phyloP scores from a whole-genome alignment of 257 asterid genomes.

The Nicotiana otophora region DNA sequence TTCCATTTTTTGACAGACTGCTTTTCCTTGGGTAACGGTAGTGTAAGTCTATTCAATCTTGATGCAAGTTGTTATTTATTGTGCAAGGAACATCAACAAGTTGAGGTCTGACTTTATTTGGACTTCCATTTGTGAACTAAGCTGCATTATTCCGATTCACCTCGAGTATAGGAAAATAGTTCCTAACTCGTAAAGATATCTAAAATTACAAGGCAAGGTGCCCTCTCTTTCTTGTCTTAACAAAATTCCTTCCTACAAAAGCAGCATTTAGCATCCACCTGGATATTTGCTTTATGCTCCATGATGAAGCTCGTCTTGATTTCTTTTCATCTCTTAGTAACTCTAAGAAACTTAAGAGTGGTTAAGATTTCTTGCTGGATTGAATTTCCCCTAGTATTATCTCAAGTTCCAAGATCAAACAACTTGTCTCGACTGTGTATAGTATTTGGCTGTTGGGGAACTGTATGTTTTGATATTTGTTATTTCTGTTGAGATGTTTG shows the following conservation, averaged over 20 bases:
- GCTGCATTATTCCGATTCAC: neutral
- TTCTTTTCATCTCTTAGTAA: neutral
- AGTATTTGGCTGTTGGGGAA: neutral
- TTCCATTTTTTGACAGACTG: neutral
- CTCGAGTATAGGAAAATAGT: neutral
- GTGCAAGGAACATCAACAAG: neutral
- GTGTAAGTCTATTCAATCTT: neutral
- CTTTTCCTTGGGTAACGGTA: neutral
- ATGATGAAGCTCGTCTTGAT: neutral
- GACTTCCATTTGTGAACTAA: neutral
- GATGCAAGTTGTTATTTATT: neutral
- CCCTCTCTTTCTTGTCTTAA: neutral
- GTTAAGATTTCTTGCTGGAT: neutral
- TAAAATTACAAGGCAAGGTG: neutral
- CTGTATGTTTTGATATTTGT: neutral
- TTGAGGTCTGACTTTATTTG: neutral
- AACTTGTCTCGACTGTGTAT: neutral
- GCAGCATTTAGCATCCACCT: neutral
- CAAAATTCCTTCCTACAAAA: neutral
- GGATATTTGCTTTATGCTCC: neutral
- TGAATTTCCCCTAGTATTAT: neutral
- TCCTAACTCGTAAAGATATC: neutral
- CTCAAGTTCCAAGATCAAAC: neutral
- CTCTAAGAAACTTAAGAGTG: neutral
- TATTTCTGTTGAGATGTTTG: neutral